These are phyloP conservation scores for Pseudozyma tsukubaensis DNA, from an alignment of 1,284 basidiomycete species.

Conservation along the genomic window DNA sequence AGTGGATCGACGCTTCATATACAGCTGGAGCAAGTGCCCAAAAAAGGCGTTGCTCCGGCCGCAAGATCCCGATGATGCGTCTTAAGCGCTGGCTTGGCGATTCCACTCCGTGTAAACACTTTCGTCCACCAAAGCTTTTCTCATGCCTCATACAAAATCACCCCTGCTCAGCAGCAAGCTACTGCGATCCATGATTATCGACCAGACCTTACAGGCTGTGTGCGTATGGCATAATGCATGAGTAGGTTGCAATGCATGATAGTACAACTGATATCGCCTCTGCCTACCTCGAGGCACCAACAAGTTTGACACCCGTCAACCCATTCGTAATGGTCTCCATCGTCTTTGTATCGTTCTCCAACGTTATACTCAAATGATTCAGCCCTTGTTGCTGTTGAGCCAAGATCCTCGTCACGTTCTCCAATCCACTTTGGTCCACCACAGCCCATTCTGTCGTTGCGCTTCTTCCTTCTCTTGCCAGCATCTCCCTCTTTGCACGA, in stretches of 20 bases:
- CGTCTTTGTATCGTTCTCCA: constrained; percentile 56
- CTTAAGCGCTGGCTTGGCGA: too few species aligned
- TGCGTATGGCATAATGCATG: background rate
- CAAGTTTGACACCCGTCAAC: constrained; percentile 56
- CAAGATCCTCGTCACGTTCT: constrained; percentile 61
- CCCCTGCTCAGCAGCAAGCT: too few species aligned
- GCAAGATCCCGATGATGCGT: too few species aligned
- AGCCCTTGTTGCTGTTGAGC: constrained; percentile 63
- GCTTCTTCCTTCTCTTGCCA: constrained; percentile 40
- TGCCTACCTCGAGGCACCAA: constrained; percentile 42
- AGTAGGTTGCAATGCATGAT: background rate
- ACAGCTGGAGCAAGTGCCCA: too few species aligned
- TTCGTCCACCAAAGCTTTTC: too few species aligned
- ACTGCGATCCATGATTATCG: too few species aligned
- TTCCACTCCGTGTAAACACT: background rate
- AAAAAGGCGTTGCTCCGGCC: too few species aligned
- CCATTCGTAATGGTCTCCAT: constrained; percentile 62
- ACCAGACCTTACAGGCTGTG: background rate
- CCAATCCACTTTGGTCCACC: constrained; percentile 60
- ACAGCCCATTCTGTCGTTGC: constrained; percentile 64
- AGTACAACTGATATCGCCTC: too few species aligned
- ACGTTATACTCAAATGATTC: constrained; percentile 60
- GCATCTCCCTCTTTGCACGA: constrained; percentile 58
- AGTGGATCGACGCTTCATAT: too few species aligned
- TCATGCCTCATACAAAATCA: too few species aligned